Evolutionary conservation across 1,139 yeast genomes (phyloP), one percentile per base, ranked within the genome.

Genomic region (Hemisphaericaspora xylofermentans): DNA sequence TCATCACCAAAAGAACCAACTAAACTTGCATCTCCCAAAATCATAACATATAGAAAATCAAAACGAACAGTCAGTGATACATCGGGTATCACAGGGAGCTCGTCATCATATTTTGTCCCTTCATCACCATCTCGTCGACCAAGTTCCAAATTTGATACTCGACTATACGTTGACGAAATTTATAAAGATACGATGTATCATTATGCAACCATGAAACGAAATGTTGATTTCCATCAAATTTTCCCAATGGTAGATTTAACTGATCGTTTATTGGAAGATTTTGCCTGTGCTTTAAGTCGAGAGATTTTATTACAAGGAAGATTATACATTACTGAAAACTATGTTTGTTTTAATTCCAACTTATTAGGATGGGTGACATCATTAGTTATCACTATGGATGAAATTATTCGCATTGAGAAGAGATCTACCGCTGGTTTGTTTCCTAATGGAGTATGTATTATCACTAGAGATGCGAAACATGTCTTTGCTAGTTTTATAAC

Each of bases 301-400:
- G 98, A 93, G 46, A 88, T 93, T 40, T 66, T 93, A 18, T 68
- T 89, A n/a, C 98, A 94, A 53, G 99, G 99, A 6, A 72, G 96
- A 41, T 57, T 93, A 25, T 94, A 88, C 58, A 77, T 94, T 2
- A 82, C 96, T 16, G 95, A 88, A 52, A 77, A 78, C 44, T 80
- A 84, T 53, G 61, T 93, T 2, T 88, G 97, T 58, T 94, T 94
- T 68, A 85, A 88, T 54, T 88, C 97, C n/a, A 88, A 88, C 54
- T 72, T 93, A 35, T 68, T 94, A 38, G 97, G 97, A 0, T 91
- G 96, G 96, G 88, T 88, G 2, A 88, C 97, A 3, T 87, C 78
- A 50, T 63, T 91, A 33, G 78, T 85, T 6, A 76, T 93, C 24
- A 82, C 88, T 2, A 78, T 84, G 53, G 78, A 75, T 37, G 96